Conservation (phyloP, 805 yeast genomes). For the Kodamaea laetipori region DNA sequence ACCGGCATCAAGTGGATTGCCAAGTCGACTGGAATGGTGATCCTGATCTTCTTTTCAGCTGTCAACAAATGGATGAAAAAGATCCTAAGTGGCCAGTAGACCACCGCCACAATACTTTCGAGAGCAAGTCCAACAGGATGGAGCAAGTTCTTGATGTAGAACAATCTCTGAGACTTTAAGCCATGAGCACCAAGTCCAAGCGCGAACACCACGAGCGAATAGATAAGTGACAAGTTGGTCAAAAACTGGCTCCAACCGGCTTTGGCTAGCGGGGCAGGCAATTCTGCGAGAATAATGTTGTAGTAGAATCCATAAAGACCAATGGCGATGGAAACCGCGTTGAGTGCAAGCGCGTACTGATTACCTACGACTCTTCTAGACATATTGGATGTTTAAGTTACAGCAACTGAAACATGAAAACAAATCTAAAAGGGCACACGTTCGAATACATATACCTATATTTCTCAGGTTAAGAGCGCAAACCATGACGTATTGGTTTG, state of each 20-base stretch:
- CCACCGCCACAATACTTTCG: constrained; percentile 60
- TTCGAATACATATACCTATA: neutral
- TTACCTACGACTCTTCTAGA: constrained; percentile 33
- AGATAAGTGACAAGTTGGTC: constrained; percentile 47
- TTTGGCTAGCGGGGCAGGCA: constrained; percentile 51
- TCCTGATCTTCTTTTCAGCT: constrained; percentile 29
- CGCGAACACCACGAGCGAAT: constrained; percentile 18
- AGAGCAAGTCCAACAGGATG: constrained; percentile 59
- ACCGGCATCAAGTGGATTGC: constrained; percentile 64
- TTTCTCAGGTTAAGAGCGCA: neutral
- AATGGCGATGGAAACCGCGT: constrained; percentile 27
- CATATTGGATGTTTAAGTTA: constrained; percentile 7
- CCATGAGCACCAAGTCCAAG: constrained; percentile 38
- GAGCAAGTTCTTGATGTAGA: constrained; percentile 38
- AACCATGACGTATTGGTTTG: no score
- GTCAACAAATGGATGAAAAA: constrained; percentile 53
- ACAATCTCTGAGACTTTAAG: constrained; percentile 25
- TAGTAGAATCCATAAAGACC: constrained; percentile 32
- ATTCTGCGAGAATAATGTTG: constrained; percentile 21
- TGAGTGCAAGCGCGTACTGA: constrained; percentile 25
- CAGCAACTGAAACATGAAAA: constrained; percentile 6
- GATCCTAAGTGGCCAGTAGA: constrained; percentile 71
- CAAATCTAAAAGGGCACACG: neutral
- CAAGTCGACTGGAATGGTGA: constrained; percentile 56
- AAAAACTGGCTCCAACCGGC: constrained; percentile 76